Evolutionary conservation across 2,329 filamentous ascomycete species (phyloP), one percentile per base, ranked within the genome.

Genomic region (Aspergillus aculeatinus): DNA sequence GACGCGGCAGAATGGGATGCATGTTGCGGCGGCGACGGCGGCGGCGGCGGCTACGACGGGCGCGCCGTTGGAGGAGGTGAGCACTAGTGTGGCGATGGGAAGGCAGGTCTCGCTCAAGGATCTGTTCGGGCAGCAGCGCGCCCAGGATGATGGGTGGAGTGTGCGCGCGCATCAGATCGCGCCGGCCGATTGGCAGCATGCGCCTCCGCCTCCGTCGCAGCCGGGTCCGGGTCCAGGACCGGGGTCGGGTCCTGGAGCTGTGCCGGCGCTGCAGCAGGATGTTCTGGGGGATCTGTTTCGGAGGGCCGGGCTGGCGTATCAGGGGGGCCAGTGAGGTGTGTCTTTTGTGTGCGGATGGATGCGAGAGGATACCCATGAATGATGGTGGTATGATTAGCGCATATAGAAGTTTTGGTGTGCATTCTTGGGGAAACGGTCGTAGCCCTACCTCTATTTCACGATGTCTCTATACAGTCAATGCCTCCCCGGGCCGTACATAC

Each of bases 51-150:
- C 65, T 31, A 65, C 60, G 39, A 71, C 70, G 14, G 67, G 72
- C 7, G 68, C 71, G 12, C 72, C 72, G 11, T 63, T 76, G 25
- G 68, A 77, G 47, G 75, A 79, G 54, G 66, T 78, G 27, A 29
- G 27, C 27, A 29, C 7, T 70, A 74, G n/a, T 61, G 39, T 44
- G 14, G 73, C 80, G 12, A 84, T 83, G 80, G 82, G 80, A n/a
- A 79, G 81, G 49, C 81, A 82, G 68, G 72, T 84, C 25, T 82
- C 79, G 16, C 70, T 85, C 9, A 78, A 82, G 58, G 81, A 85
- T 63, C 70, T 85, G 2, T 85, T 85, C 65, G 82, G 82, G 5
- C 81, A 84, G 67, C 82, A 85, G 65, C 77, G 81, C 50, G 78
- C 78, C 29, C 77, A 81, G 54, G 82, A 84, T 64, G 78, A 81